Percentiles rank a stretch among this genome's conserved stretches.
Evolutionary conservation across 1,139 yeast species (phyloP).

Genomic region (Saccharomyces hybrid): DNA sequence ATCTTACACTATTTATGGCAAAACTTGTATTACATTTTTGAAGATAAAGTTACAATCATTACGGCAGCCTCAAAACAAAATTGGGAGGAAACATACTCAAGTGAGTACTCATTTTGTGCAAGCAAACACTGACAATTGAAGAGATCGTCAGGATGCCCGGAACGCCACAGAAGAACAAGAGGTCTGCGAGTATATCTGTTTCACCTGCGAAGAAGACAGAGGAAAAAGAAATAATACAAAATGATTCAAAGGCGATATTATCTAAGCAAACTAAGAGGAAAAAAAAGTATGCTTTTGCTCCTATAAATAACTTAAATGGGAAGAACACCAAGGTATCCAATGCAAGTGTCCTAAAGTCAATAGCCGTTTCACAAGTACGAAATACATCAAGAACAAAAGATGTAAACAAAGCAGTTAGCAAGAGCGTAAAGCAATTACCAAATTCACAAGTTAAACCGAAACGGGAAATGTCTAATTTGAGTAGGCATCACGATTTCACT

Average conservation of each 20-base stretch:
- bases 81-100: not conserved
- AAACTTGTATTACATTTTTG: not conserved
- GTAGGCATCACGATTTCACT: not conserved
- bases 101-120: not conserved
- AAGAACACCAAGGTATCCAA: slow-evolving; percentile 8
- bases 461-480: not conserved
- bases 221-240: slow-evolving; percentile 3
- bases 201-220: slow-evolving; percentile 14
- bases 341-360: slow-evolving; percentile 19
- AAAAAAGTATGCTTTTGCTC: slow-evolving; percentile 27
- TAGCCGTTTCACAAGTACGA: slow-evolving; percentile 29
- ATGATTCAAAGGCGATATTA: slow-evolving; percentile 6
- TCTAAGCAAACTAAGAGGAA: slow-evolving; percentile 9
- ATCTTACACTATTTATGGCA: not conserved
- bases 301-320: slow-evolving; percentile 21
- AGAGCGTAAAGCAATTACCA: not conserved
- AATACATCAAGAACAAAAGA: slow-evolving; percentile 15
- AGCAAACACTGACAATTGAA: not conserved
- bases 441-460: not conserved
- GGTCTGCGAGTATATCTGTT: slow-evolving; percentile 12
- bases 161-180: slow-evolving; percentile 19
- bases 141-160: slow-evolving; percentile 11
- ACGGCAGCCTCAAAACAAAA: not conserved
- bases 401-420: slow-evolving; percentile 2
- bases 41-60: not conserved